Evolutionary conservation across 495 filamentous ascomycete genomes (phyloP), one percentile per base, ranked within the genome.

Genomic region (Neurospora tetrasperma): DNA sequence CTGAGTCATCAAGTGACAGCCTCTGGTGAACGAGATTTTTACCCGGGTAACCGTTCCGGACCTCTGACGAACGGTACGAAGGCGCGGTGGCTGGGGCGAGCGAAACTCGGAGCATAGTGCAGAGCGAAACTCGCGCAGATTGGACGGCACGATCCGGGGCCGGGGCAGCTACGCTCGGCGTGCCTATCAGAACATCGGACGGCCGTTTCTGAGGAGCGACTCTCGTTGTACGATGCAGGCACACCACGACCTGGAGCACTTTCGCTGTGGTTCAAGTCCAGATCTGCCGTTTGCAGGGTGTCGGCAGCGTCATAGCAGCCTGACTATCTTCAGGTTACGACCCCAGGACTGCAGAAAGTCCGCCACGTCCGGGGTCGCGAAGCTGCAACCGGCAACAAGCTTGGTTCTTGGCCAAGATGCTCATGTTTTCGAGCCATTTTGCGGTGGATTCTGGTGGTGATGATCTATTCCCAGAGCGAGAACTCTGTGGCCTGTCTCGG

Each of bases 221-320:
- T 66, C 27, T 66, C 31, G 75, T 78, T 75, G 74, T 71, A 74
- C 76, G 68, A 73, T 73, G 78, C 76, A 78, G 72, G 76, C 71
- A 74, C 75, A 66, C 74, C 76, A 71, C 70, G 74, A n/a, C 69
- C 48, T 70, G 69, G 73, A 74, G 75, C 75, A 73, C 74, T 71
- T 74, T 73, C n/a, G 62, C 69, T 73, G 74, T 71, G 75, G 72
- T 54, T 72, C 54, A 66, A 18, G 74, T 72, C 72, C 69, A 73
- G 72, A 76, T 78, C 76, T 72, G 35, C 73, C 73, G 73, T 72
- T 42, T 70, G 9, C 54, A 66, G 54, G 54, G 27, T 72, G 69
- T 69, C 27, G 73, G 18, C 69, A 73, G 75, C 75, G 74, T 72
- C 75, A 78, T 77, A 74, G 73, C 73, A 74, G 70, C 74, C 77